Evolutionary conservation across 495 filamentous ascomycete genomes (phyloP).

Genomic region (Annulohypoxylon nitens): DNA sequence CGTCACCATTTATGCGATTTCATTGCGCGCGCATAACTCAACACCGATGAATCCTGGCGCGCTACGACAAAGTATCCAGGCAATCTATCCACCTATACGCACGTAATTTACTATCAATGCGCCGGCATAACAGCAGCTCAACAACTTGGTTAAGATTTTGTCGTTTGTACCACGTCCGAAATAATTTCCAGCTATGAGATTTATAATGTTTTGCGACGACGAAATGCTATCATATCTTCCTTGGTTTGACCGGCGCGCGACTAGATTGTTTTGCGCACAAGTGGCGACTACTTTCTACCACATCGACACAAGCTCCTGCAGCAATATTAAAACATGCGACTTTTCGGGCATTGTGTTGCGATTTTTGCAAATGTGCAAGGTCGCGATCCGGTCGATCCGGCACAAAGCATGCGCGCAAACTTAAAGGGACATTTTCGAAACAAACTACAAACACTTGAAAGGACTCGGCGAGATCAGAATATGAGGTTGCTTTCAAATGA

Average conservation of each 20-base stretch:
- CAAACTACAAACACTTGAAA: neutral
- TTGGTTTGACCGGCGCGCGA: constrained; percentile 22
- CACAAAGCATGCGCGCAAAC: neutral
- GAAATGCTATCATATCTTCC: neutral
- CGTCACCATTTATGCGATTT: constrained; percentile 10
- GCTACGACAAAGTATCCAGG: neutral
- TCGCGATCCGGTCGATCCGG: neutral
- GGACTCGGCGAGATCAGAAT: neutral
- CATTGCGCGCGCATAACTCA: constrained; percentile 11
- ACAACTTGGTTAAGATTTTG: neutral
- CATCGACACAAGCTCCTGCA: neutral
- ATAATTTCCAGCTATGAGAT: neutral
- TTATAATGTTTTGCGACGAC: constrained; percentile 14
- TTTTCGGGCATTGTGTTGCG: neutral
- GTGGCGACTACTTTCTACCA: neutral
- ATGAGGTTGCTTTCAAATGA: constrained; percentile 10
- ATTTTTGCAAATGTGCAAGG: neutral
- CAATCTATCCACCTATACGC: constrained; percentile 9
- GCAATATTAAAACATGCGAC: neutral
- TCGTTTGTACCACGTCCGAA: neutral
- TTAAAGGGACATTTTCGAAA: neutral
- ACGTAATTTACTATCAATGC: constrained; percentile 23
- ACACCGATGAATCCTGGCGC: neutral
- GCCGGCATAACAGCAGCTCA: constrained; percentile 17
- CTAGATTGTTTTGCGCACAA: constrained; percentile 25